Evolutionary conservation across 176 grass and related monocot species (phyloP).

Genomic region (Hsuehochloa calcarea): DNA sequence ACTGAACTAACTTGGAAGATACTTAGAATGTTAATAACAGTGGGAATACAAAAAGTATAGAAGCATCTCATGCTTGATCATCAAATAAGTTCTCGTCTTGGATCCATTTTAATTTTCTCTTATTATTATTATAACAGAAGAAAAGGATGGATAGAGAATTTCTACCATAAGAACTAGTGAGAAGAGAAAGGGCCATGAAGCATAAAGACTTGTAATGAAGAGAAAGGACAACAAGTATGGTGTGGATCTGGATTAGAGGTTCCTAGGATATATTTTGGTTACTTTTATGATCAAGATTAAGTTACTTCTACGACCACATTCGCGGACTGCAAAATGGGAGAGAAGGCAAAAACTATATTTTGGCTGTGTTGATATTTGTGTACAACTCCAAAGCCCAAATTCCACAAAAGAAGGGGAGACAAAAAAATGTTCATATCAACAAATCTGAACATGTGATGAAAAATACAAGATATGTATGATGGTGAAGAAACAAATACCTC

Average conservation of each 20-base stretch:
- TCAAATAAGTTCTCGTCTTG: background rate
- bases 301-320: background rate
- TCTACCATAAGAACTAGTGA: background rate
- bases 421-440: background rate
- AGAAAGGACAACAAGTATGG: background rate
- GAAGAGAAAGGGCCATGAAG: background rate
- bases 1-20: background rate
- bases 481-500: slow-evolving; percentile 55
- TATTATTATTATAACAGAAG: background rate
- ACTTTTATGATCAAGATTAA: background rate
- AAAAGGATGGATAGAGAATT: background rate
- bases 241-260: too few species aligned
- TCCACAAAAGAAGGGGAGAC: background rate
- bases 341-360: background rate
- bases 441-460: background rate
- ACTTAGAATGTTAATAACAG: background rate
- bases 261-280: background rate
- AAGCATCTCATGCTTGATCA: background rate
- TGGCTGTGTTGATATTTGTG: background rate
- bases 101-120: background rate
- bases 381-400: background rate
- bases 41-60: background rate
- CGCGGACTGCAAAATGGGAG: background rate
- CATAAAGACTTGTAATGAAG: background rate
- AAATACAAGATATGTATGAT: background rate